phyloP scores from a whole-genome alignment of 306 rosid genomes.

The Cicer yamashitae region DNA sequence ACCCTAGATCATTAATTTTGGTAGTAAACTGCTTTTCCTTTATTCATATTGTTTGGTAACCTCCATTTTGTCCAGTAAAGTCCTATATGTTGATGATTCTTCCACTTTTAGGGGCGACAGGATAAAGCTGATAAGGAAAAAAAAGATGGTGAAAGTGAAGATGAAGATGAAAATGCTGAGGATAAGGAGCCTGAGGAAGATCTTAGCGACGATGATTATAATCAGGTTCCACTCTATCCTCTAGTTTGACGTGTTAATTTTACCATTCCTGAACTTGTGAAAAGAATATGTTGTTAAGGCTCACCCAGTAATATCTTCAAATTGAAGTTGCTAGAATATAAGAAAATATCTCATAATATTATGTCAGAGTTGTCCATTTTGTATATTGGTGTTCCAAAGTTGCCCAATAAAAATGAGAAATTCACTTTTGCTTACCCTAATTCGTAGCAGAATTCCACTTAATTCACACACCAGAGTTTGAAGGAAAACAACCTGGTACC shows the following conservation, averaged over 20 bases:
- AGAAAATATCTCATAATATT: neutral
- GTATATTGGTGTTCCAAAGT: too few species aligned
- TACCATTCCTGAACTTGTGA: conserved; percentile 25
- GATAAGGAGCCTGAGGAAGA: conserved; percentile 47
- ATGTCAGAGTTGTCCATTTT: too few species aligned
- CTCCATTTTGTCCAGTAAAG: conserved; percentile 20
- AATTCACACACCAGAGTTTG: too few species aligned
- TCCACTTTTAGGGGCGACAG: conserved; percentile 47
- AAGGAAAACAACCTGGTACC: too few species aligned
- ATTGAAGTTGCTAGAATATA: conserved; percentile 15
- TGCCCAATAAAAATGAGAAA: too few species aligned
- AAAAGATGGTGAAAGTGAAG: conserved; percentile 55
- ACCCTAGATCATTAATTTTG: conserved; percentile 1
- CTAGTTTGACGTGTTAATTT: conserved; percentile 20
- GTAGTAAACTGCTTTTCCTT: conserved; percentile 17
- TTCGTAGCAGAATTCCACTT: too few species aligned
- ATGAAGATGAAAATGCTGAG: conserved; percentile 54
- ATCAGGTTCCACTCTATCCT: conserved; percentile 53
- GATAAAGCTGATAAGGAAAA: conserved; percentile 46
- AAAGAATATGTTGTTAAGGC: conserved; percentile 13
- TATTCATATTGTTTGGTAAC: conserved; percentile 2
- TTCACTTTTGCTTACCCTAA: too few species aligned
- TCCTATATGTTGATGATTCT: conserved; percentile 25
- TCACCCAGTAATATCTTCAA: conserved; percentile 5
- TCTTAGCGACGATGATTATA: conserved; percentile 58